Percentiles rank a stretch among this genome's conserved stretches.
Evolutionary conservation across 2,329 filamentous ascomycete genomes (phyloP).

Genomic region (Aspergillus fumigatiaffinis): DNA sequence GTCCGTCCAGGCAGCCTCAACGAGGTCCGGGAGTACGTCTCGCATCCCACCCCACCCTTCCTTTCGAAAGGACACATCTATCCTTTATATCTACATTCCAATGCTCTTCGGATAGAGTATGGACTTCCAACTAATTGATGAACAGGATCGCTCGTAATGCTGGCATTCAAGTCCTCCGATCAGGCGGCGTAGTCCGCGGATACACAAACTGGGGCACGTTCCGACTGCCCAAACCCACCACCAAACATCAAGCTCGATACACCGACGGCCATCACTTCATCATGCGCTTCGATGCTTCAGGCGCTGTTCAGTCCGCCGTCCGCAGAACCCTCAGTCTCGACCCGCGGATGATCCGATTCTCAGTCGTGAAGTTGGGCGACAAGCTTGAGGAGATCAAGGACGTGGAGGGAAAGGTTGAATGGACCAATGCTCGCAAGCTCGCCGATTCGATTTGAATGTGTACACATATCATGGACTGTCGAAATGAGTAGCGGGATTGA

Average conservation of each 20-base stretch:
- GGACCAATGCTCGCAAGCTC: slow-evolving; percentile 39
- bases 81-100: not conserved
- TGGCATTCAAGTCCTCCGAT: slow-evolving; percentile 75
- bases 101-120: not conserved
- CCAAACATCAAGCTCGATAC: slow-evolving; percentile 79
- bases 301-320: slow-evolving; percentile 69
- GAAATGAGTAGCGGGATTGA: slow-evolving; percentile 9
- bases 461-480: not conserved
- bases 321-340: slow-evolving; percentile 75
- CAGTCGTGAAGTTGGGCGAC: slow-evolving; percentile 77
- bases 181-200: slow-evolving; percentile 85
- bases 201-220: slow-evolving; percentile 95
- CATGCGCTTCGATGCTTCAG: slow-evolving; percentile 87
- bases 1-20: slow-evolving; percentile 84
- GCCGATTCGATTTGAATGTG: slow-evolving; percentile 22
- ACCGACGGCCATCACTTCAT: slow-evolving; percentile 92
- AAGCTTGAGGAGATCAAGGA: slow-evolving; percentile 60
- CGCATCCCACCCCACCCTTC: slow-evolving; percentile 7
- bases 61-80: not conserved
- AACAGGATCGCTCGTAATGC: slow-evolving; percentile 80
- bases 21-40: slow-evolving; percentile 89
- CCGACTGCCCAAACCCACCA: slow-evolving; percentile 73
- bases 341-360: slow-evolving; percentile 83
- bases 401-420: slow-evolving; percentile 53
- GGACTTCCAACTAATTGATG: slow-evolving; percentile 2